A percentile compares a stretch with the other conserved stretches of the same genome.
phyloP scores from a whole-genome alignment of 352 stramenopile species.

The Globisporangium paddicum region DNA sequence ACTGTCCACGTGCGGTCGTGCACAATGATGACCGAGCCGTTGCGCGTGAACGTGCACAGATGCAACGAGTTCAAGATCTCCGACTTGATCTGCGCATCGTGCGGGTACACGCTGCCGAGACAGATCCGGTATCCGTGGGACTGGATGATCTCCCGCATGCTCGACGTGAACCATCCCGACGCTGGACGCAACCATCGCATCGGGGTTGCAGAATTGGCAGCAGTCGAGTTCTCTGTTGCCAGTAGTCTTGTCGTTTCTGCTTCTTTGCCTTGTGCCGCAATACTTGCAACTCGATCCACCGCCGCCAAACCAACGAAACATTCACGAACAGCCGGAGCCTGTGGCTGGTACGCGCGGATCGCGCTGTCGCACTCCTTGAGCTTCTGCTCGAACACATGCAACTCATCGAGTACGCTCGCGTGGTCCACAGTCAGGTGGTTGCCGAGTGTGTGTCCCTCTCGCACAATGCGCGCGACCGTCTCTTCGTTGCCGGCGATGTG shows the following conservation, averaged over 20 bases:
- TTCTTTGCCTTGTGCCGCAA: background rate
- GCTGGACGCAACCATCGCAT: constrained; percentile 77
- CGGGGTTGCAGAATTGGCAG: constrained; percentile 1
- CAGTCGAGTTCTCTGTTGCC: background rate
- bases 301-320: background rate
- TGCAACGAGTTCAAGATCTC: constrained; percentile 63
- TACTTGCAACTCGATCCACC: constrained; percentile 14
- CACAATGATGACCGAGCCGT: constrained; percentile 78
- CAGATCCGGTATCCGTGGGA: constrained; percentile 83
- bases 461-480: constrained; percentile 65
- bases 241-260: constrained; percentile 20
- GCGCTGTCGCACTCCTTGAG: constrained; percentile 70
- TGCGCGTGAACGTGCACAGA: constrained; percentile 45
- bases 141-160: constrained; percentile 66
- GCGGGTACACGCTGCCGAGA: constrained; percentile 82
- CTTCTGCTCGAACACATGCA: constrained; percentile 82
- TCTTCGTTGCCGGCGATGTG: constrained; percentile 66
- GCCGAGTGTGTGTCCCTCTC: constrained; percentile 68
- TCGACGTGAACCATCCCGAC: constrained; percentile 80
- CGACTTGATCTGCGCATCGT: constrained; percentile 81
- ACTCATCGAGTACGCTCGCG: constrained; percentile 70
- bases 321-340: background rate
- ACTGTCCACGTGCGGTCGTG: constrained; percentile 82
- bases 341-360: constrained; percentile 41
- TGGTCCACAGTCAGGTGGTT: constrained; percentile 84